Evolutionary conservation across 2,329 filamentous ascomycete species (phyloP).

Genomic region (Colletotrichum australisinense): DNA sequence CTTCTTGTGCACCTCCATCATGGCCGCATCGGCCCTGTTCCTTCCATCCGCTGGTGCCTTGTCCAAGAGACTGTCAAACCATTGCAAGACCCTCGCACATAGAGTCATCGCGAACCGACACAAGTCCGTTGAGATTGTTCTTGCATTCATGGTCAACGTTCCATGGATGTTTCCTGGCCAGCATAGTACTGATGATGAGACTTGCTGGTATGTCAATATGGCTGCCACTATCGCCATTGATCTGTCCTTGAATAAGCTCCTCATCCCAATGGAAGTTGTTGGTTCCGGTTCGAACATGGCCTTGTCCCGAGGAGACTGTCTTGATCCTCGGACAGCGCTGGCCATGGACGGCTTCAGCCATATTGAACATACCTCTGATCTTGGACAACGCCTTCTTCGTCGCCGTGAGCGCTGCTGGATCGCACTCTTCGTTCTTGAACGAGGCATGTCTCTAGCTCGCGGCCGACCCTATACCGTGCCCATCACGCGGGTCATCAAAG

Average conservation of each 20-base stretch:
- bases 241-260: slow-evolving; percentile 76
- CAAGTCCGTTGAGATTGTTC: slow-evolving; percentile 78
- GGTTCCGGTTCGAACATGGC: slow-evolving; percentile 56
- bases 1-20: slow-evolving; percentile 78
- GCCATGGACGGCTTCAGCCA: slow-evolving; percentile 76
- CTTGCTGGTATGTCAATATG: slow-evolving; percentile 77
- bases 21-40: slow-evolving; percentile 76
- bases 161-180: slow-evolving; percentile 79
- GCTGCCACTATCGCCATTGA: slow-evolving; percentile 77
- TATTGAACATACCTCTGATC: slow-evolving; percentile 69
- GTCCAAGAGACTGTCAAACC: slow-evolving; percentile 73
- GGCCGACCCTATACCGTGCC: slow-evolving; percentile 77
- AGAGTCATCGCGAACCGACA: slow-evolving; percentile 70
- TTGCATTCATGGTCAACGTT: slow-evolving; percentile 81
- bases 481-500: slow-evolving; percentile 72
- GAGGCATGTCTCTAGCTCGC: slow-evolving; percentile 77
- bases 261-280: slow-evolving; percentile 63
- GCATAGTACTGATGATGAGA: slow-evolving; percentile 78
- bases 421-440: slow-evolving; percentile 77
- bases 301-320: slow-evolving; percentile 74
- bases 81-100: slow-evolving; percentile 71
- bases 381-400: slow-evolving; percentile 70
- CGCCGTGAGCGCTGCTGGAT: slow-evolving; percentile 78
- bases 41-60: slow-evolving; percentile 72
- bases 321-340: slow-evolving; percentile 74